Conservation (phyloP, 768 basidiomycete species). For the Kwoniella dejecticola region DNA sequence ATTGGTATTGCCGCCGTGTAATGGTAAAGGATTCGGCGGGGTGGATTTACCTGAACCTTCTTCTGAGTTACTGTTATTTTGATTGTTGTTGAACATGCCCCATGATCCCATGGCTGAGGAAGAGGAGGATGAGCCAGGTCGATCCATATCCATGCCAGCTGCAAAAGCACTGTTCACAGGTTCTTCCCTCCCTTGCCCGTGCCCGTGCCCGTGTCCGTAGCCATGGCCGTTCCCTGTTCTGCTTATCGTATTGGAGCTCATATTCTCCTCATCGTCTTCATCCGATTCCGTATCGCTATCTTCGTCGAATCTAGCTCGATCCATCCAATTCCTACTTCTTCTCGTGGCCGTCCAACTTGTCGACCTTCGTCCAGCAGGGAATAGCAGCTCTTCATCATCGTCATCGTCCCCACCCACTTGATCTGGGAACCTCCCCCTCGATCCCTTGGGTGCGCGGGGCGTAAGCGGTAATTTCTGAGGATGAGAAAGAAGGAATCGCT, state of each 20-base stretch:
- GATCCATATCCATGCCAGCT: slow-evolving; percentile 51
- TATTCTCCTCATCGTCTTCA: slow-evolving; percentile 18
- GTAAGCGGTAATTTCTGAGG: slow-evolving; percentile 43
- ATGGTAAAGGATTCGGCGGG: slow-evolving; percentile 13
- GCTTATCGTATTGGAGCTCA: not conserved
- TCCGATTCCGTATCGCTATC: slow-evolving; percentile 45
- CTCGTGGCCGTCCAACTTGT: slow-evolving; percentile 21
- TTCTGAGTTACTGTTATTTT: slow-evolving; percentile 5
- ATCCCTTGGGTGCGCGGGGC: slow-evolving; percentile 34
- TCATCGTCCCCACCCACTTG: slow-evolving; percentile 49
- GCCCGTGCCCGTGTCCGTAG: slow-evolving; percentile 5
- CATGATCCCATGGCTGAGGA: slow-evolving; percentile 14
- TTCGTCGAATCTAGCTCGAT: slow-evolving; percentile 18
- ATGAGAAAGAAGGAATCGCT: slow-evolving; percentile 43
- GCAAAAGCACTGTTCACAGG: slow-evolving; percentile 49
- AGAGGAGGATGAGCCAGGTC: slow-evolving; percentile 31
- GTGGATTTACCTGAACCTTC: slow-evolving; percentile 34
- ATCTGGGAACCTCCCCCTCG: slow-evolving; percentile 47
- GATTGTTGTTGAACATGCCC: slow-evolving; percentile 2
- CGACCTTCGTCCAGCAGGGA: slow-evolving; percentile 6
- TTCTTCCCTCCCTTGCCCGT: slow-evolving; percentile 24
- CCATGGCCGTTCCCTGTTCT: slow-evolving; percentile 4
- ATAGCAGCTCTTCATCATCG: slow-evolving; percentile 32
- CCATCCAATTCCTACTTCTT: slow-evolving; percentile 28
- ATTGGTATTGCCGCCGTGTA: no score